These are phyloP conservation scores for Suillus occidentalis DNA, from an alignment of 768 basidiomycete genomes.

Conservation along the genomic window DNA sequence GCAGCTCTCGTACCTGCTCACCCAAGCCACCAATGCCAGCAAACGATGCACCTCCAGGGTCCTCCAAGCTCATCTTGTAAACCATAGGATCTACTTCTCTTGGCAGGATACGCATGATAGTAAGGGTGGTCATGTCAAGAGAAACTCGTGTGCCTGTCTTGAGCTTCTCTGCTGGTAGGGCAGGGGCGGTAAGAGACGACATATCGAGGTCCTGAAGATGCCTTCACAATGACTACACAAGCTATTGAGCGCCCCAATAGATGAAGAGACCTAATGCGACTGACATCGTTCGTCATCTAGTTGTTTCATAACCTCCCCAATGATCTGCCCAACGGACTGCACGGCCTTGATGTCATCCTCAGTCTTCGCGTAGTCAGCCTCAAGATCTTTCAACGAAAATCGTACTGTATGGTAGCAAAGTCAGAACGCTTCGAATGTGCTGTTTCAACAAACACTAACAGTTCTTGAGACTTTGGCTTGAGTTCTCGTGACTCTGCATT, in stretches of 20 bases:
- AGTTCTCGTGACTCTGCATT: conserved; percentile 88
- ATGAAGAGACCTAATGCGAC: conserved; percentile 27
- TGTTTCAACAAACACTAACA: conserved; percentile 49
- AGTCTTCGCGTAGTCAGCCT: conserved; percentile 89
- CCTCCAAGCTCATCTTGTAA: conserved; percentile 99
- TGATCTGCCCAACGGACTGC: conserved; percentile 98
- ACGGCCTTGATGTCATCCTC: conserved; percentile 99
- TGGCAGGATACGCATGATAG: conserved; percentile 97
- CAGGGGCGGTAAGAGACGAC: conserved; percentile 96
- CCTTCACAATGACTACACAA: conserved; percentile 89
- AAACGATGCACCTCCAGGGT: conserved; percentile 92
- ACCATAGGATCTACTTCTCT: conserved; percentile 97
- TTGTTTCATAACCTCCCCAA: conserved; percentile 98
- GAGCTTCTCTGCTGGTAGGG: conserved; percentile 87
- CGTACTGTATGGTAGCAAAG: conserved; percentile 57
- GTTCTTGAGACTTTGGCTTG: conserved; percentile 86
- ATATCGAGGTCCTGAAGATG: conserved; percentile 96
- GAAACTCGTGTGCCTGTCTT: conserved; percentile 95
- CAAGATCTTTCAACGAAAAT: conserved; percentile 85
- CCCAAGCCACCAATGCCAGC: conserved; percentile 95
- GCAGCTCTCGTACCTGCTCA: conserved; percentile 94
- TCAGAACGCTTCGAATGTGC: neutral
- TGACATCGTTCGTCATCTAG: conserved; percentile 95
- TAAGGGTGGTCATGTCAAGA: conserved; percentile 98
- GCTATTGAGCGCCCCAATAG: neutral